Conservation (phyloP, 257 asterid genomes). For the Primulina huaijiensis region DNA sequence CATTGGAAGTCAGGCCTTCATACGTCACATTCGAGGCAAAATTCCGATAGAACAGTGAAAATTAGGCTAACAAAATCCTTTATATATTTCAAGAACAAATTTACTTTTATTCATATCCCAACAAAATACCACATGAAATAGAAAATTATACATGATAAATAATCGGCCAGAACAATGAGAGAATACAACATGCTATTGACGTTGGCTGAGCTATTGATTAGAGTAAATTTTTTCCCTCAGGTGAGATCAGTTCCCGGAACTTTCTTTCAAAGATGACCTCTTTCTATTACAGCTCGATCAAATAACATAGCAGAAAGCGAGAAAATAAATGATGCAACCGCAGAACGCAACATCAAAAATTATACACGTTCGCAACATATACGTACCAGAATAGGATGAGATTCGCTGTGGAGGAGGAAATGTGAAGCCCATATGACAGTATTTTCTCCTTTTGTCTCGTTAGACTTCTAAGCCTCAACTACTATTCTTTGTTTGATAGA, state of each 20-base stretch:
- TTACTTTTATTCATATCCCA: slow-evolving; percentile 21
- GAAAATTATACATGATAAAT: slow-evolving; percentile 49
- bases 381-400: slow-evolving; percentile 31
- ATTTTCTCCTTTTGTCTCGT: neutral
- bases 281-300: slow-evolving; percentile 16
- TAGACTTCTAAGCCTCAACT: neutral
- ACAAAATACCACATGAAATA: slow-evolving; percentile 43
- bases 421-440: slow-evolving; percentile 17
- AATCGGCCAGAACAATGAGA: slow-evolving; percentile 29
- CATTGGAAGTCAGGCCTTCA: neutral
- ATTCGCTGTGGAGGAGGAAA: slow-evolving; percentile 25
- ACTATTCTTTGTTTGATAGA: slow-evolving; percentile 19
- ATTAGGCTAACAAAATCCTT: neutral
- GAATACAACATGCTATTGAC: slow-evolving; percentile 53
- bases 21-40: neutral
- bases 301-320: slow-evolving; percentile 31
- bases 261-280: slow-evolving; percentile 29
- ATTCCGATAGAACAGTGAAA: too few species aligned
- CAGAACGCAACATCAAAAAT: slow-evolving; percentile 36
- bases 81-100: slow-evolving; percentile 8
- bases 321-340: slow-evolving; percentile 15
- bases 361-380: slow-evolving; percentile 37
- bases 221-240: slow-evolving; percentile 24
- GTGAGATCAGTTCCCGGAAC: slow-evolving; percentile 22
- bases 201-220: slow-evolving; percentile 29